A percentile compares a stretch with the other conserved stretches of the same genome.
phyloP scores from a whole-genome alignment of 2,329 filamentous ascomycete genomes.

The Trichoderma koningii region DNA sequence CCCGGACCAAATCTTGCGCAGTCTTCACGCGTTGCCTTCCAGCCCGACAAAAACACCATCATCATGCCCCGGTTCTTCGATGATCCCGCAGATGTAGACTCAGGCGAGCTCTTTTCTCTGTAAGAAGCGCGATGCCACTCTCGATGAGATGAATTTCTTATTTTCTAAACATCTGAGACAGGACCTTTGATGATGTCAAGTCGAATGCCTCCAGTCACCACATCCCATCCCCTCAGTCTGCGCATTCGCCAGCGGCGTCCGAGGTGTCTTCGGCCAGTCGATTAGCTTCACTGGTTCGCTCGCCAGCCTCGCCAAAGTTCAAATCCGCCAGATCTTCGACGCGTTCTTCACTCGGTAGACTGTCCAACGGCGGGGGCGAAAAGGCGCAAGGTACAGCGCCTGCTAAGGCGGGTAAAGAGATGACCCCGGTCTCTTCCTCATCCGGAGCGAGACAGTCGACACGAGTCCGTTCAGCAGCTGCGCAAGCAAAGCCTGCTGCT shows the following conservation, averaged over 20 bases:
- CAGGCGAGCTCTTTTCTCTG: background rate
- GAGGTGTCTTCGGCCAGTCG: background rate
- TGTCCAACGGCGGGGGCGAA: background rate
- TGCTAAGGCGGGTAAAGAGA: background rate
- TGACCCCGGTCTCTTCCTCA: background rate
- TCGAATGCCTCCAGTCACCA: background rate
- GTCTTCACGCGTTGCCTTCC: background rate
- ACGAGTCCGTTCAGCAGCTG: background rate
- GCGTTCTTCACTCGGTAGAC: background rate
- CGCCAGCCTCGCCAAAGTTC: background rate
- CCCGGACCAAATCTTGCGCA: background rate
- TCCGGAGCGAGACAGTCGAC: background rate
- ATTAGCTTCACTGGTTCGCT: background rate
- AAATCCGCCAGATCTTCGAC: background rate
- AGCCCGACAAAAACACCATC: too few relatives aligned
- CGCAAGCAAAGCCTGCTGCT: background rate
- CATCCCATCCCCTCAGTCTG: background rate
- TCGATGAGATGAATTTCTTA: background rate
- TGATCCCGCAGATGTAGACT: background rate
- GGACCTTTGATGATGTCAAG: background rate
- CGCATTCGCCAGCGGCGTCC: background rate
- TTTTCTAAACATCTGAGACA: background rate
- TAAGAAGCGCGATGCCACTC: background rate
- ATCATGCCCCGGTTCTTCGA: background rate
- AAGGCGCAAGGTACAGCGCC: background rate